Evolutionary conservation across 1,139 yeast species (phyloP), one percentile per base, ranked within the genome.

Genomic region (Suhomyces anneliseae): DNA sequence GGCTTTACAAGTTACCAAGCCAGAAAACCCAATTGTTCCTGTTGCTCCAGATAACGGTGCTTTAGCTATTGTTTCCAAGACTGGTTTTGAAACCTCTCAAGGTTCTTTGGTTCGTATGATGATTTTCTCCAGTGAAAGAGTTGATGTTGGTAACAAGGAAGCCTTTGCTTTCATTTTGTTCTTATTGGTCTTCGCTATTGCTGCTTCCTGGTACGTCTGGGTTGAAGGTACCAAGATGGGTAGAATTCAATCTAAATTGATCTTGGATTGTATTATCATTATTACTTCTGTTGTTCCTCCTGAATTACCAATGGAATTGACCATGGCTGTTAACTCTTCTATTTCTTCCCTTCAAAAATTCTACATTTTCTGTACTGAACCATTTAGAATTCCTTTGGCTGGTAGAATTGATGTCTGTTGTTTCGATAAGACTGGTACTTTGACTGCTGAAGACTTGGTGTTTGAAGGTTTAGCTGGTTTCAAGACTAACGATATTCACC

Each of bases 141-240:
- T 93, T 53, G 90, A 96, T 47, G 98, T 92, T 46, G 98, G 97
- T 50, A 93, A 90, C 69, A 87, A 85, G 66, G 99, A 93, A 70
- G 95, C 98, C 1, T 82, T 93, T 61, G 85, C 87, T 69, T 93
- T 93, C 67, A 93, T 93, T 62, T 76, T 92, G 56, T 95, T 93
- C 73, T 78, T 93, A 65, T 80, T 95, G 58, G 75, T 88, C 34
- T 93, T 93, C 62, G 99, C 99, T 52, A 80, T 95, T 65, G 90
- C 90, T 60, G 99, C 99, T 36, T 86, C 96, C 34, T 88, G 97
- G 90, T 95, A 93, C 64, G 99, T 93, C 46, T 93, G 99, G 99
- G 87, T 87, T 50, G 97, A 93, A 71, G 99, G 99, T 69, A 87
- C 96, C 36, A 85, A 79, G 67, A 86, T 89, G 89, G 98, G 97